Evolutionary conservation across 106 monocot genomes (phyloP).

Genomic region (Vanilla planifolia): DNA sequence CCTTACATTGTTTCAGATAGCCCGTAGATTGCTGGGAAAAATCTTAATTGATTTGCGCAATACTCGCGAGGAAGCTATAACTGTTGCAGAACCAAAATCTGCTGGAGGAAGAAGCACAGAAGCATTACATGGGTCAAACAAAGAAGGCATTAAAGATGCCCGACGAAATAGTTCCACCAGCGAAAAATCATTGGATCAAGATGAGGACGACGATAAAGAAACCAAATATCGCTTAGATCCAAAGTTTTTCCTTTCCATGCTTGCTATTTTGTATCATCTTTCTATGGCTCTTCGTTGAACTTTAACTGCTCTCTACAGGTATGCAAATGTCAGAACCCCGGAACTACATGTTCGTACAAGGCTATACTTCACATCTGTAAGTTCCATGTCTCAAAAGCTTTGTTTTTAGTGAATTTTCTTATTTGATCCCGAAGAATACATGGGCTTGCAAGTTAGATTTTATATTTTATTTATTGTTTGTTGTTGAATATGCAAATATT

Average conservation of each 20-base stretch:
- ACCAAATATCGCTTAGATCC: constrained; percentile 97
- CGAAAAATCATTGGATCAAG: constrained; percentile 80
- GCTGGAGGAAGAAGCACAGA: constrained; percentile 27
- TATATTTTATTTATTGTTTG: not conserved
- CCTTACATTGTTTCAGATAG: constrained; percentile 40
- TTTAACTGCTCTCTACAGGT: constrained; percentile 41
- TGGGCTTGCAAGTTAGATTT: no score
- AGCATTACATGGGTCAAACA: constrained; percentile 20
- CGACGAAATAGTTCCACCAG: constrained; percentile 51
- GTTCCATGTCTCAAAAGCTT: no score
- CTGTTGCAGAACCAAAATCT: constrained; percentile 75
- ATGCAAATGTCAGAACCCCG: constrained; percentile 97
- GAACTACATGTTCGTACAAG: constrained; percentile 96
- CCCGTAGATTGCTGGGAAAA: constrained; percentile 90
- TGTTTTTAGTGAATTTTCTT: not conserved
- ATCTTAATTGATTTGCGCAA: constrained; percentile 88
- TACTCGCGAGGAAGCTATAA: constrained; percentile 90
- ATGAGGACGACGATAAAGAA: constrained; percentile 95
- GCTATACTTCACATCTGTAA: constrained; percentile 98
- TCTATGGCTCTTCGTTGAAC: not conserved
- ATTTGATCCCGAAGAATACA: no score
- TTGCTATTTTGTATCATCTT: not conserved
- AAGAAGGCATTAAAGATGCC: constrained; percentile 63
- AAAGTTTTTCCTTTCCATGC: constrained; percentile 31
- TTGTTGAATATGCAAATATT: not conserved